Evolutionary conservation across 176 grass and related monocot species (phyloP).

Genomic region (Zizania latifolia): DNA sequence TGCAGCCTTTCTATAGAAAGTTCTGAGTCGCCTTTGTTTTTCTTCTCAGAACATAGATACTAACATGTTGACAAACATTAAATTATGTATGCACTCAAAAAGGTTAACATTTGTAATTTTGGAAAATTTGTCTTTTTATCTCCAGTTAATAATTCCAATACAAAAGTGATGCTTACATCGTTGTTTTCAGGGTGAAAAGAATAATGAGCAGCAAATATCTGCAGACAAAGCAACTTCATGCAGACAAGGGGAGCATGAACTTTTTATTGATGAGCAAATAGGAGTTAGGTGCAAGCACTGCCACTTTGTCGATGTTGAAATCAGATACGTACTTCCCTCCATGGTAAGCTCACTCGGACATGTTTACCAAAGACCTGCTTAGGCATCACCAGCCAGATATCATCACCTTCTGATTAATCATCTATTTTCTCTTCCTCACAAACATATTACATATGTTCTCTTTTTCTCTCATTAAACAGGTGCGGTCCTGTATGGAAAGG

Average conservation of each 20-base stretch:
- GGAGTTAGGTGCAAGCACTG: constrained; percentile 68
- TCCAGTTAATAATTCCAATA: background rate
- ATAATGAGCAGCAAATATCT: background rate
- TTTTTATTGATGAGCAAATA: constrained; percentile 60
- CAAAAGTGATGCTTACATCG: background rate
- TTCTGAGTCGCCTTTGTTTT: background rate
- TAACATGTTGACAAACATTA: background rate
- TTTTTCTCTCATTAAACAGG: constrained; percentile 19
- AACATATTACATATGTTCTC: background rate
- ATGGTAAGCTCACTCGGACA: constrained; percentile 44
- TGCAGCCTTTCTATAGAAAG: background rate
- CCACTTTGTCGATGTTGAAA: constrained; percentile 46
- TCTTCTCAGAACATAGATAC: background rate
- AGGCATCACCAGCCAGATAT: background rate
- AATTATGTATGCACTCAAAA: background rate
- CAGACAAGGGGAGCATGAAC: constrained; percentile 50
- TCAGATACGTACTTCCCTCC: constrained; percentile 56
- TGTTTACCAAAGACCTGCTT: constrained; percentile 1
- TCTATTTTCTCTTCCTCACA: background rate
- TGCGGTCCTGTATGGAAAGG: constrained; percentile 12
- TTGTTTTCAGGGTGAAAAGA: constrained; percentile 21
- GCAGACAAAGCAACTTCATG: constrained; percentile 22
- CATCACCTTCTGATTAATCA: background rate
- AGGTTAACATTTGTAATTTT: background rate
- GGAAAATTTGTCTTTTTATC: background rate